Evolutionary conservation across 495 filamentous ascomycete genomes (phyloP), one percentile per base, ranked within the genome.

Genomic region (Pseudotulostoma volvatum): DNA sequence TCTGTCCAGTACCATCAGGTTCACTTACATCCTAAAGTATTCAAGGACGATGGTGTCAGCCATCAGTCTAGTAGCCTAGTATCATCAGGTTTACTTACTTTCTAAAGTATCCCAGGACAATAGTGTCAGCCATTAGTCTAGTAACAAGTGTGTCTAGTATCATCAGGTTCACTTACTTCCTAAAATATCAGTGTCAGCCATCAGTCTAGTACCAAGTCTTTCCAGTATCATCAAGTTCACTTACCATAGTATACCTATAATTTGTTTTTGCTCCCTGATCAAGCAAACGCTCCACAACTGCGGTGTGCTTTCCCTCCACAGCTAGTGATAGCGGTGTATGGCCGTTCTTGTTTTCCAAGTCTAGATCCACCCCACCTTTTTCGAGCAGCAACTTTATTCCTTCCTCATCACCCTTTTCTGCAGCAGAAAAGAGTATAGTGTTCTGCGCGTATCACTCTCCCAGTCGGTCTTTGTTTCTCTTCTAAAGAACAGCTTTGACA

Each of bases 261-360:
- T 28, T 11, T 28, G 23, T 28, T 28, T 39, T 33, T 32, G 43
- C 46, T 15, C 33, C 37, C 7, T 43, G 31, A 32, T 19, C 38
- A 3, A 49, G 39, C 20, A 51, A 41, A 30, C 49, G 41, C 41
- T 51, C 44, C 32, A 50, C 50, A 36, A 39, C 37, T 28, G 3
- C 34, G 31, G 47, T 36, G 40, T 49, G 43, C 36, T 55, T 55
- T 33, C 37, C 38, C 36, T 14, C 37, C 40, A 44, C 49, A 36
- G 48, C 55, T 36, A 13, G 44, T 11, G 23, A 28, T 28, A 28
- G 23, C 11, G 23, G 23, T 7, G 44, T 46, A 1, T 13, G 16
- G 16, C 30, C 36, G 21, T 31, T 1, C 1, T 0, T 8, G 32
- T 46, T 19, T 28, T 9, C 20, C 9, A 39, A n/a, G 37, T 31